These are phyloP conservation scores for Ustilago curta DNA, from an alignment of 1,284 basidiomycete species.

Conservation along the genomic window DNA sequence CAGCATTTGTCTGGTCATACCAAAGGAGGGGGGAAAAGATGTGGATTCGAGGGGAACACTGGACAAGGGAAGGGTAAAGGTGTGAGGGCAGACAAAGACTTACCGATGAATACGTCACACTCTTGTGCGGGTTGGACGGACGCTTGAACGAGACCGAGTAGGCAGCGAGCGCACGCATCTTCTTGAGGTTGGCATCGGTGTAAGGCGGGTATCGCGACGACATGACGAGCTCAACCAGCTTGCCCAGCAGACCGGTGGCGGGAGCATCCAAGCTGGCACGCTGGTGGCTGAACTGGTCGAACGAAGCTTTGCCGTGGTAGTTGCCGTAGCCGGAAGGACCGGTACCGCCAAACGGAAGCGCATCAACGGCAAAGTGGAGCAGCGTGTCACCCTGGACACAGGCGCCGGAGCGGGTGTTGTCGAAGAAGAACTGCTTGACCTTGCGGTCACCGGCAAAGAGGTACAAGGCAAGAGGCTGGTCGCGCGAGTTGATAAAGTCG, in stretches of 20 bases:
- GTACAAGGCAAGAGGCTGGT: conserved; percentile 82
- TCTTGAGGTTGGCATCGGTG: conserved; percentile 50
- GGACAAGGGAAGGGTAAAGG: not conserved
- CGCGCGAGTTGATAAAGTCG: conserved; percentile 71
- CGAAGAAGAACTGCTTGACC: conserved; percentile 75
- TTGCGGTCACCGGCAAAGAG: conserved; percentile 77
- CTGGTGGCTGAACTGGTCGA: conserved; percentile 73
- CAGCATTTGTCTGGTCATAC: not conserved
- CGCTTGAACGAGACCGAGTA: conserved; percentile 49
- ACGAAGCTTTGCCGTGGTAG: conserved; percentile 72
- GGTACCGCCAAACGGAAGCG: conserved; percentile 74
- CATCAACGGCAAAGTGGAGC: conserved; percentile 73
- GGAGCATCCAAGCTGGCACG: conserved; percentile 72
- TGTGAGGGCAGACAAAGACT: conserved; percentile 19
- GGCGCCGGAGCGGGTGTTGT: conserved; percentile 60
- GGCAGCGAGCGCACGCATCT: conserved; percentile 49
- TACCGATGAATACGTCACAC: conserved; percentile 43
- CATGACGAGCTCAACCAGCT: conserved; percentile 68
- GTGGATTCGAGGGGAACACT: not conserved
- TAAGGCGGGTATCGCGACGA: conserved; percentile 70
- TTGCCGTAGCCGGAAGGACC: conserved; percentile 72
- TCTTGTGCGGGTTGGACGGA: conserved; percentile 59
- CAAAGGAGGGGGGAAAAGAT: not conserved
- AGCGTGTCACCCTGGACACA: conserved; percentile 54
- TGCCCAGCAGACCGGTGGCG: conserved; percentile 64